Percentiles rank a stretch among this genome's conserved stretches.
phyloP scores from a whole-genome alignment of 2,329 filamentous ascomycete species.

The Penicillium sp. region DNA sequence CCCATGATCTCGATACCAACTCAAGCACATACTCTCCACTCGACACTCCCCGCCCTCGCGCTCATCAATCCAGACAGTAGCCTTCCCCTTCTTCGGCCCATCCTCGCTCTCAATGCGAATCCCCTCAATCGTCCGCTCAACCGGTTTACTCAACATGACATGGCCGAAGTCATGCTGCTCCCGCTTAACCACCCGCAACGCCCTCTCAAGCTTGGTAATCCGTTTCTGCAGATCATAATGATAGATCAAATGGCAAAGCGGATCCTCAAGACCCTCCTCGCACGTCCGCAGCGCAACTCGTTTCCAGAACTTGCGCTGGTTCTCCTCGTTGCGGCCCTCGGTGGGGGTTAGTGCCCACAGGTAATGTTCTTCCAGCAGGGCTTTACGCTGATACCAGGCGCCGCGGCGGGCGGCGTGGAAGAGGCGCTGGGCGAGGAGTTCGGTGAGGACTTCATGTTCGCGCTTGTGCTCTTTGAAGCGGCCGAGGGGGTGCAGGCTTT shows the following conservation, averaged over 20 bases:
- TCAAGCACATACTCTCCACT: conserved; percentile 93
- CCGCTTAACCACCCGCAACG: conserved; percentile 77
- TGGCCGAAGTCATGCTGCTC: conserved; percentile 93
- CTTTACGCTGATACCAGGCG: conserved; percentile 94
- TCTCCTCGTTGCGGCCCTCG: conserved; percentile 53
- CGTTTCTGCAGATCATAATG: conserved; percentile 95
- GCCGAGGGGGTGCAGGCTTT: conserved; percentile 75
- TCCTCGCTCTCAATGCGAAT: conserved; percentile 70
- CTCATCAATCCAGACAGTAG: conserved; percentile 86
- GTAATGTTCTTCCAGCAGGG: conserved; percentile 92
- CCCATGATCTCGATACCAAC: conserved; percentile 75
- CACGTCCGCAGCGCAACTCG: conserved; percentile 75
- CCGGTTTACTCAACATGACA: conserved; percentile 72
- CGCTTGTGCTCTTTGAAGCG: conserved; percentile 77
- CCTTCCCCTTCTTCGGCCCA: conserved; percentile 40
- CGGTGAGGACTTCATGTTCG: conserved; percentile 72
- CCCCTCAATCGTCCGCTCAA: conserved; percentile 74
- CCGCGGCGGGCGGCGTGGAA: conserved; percentile 86
- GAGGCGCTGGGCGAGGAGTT: conserved; percentile 76
- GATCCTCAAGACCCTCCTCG: conserved; percentile 82
- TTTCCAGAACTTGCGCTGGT: conserved; percentile 81
- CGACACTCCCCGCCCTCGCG: conserved; percentile 71
- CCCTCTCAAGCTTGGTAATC: conserved; percentile 85
- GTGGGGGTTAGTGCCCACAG: conserved; percentile 66
- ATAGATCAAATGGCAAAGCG: conserved; percentile 85